Evolutionary conservation across 2,329 filamentous ascomycete species (phyloP), one percentile per base, ranked within the genome.

Genomic region (Dactylellina drechsleri): DNA sequence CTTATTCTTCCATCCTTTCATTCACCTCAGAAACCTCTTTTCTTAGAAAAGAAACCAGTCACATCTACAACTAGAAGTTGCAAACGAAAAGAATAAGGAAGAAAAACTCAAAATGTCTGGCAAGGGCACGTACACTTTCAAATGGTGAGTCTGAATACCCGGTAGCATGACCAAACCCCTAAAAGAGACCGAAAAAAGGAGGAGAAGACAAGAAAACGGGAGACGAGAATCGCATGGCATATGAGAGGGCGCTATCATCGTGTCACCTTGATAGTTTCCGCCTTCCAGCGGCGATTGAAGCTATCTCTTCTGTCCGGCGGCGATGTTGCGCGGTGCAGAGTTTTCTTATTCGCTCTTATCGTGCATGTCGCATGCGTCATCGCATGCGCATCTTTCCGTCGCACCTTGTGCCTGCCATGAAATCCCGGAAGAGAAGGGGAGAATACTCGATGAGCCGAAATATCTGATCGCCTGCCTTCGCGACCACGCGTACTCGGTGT

Each of bases 61-160:
- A 50, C 31, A 10, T 7, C 10, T 36, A 36, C 31, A 36, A 36
- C 31, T 36, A 36, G 31, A 36, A 36, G 31, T 36, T 36, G 31
- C 31, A 5, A 36, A 36, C 31, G 31, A 36, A 36, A 28, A 36
- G 6, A 10, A 36, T 36, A 36, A 36, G 10, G 31, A 36, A 36
- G 10, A 36, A 36, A 36, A 2, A 10, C 5, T 28, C 47, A 61
- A 65, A 66, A 74, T 59, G 65, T 57, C 60, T 36, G 58, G 53
- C 41, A 58, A 67, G 70, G 71, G 71, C 64, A 75, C 64, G 26
- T 75, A 58, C 36, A 68, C 71, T 60, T 75, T 75, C 64, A 75
- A 75, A 68, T 75, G 71, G 71, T 75, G 45, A 75, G 71, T 75
- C 47, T 59, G 23, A 15, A 20, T 54, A 53, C 47, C 15, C 16